Evolutionary conservation across 108 stramenopile genomes (phyloP).

Genomic region (Fistulifera pelliculosa): DNA sequence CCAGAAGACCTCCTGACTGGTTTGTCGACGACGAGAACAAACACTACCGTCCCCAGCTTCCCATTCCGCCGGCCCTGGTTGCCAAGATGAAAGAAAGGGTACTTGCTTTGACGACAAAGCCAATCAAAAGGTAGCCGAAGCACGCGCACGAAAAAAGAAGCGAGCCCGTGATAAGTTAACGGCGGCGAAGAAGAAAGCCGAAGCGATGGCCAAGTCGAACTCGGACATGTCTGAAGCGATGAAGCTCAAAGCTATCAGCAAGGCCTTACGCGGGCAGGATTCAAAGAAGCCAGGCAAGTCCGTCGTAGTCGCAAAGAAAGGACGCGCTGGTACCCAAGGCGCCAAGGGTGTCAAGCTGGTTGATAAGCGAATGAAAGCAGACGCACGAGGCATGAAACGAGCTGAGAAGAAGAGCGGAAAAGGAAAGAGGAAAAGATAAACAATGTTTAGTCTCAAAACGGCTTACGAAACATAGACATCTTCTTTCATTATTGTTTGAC

Average conservation of each 20-base stretch:
- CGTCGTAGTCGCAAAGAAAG: conserved; percentile 82
- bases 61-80: conserved; percentile 85
- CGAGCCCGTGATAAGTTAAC: conserved; percentile 73
- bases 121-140: conserved; percentile 99
- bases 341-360: conserved; percentile 90
- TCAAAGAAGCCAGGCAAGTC: conserved; percentile 67
- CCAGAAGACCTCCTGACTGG: conserved; percentile 94
- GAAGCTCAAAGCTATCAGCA: conserved; percentile 96
- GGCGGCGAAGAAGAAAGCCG: conserved; percentile 93
- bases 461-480: no score
- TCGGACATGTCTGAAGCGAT: conserved; percentile 90
- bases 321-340: conserved; percentile 40
- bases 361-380: conserved; percentile 93
- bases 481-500: no score
- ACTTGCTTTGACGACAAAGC: conserved; percentile 77
- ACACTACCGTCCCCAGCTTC: conserved; percentile 96
- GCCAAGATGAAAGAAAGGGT: conserved; percentile 94
- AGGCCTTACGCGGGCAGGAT: conserved; percentile 84
- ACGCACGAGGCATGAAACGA: conserved; percentile 73
- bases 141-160: conserved; percentile 90
- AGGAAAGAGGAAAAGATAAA: conserved; percentile 55
- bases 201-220: conserved; percentile 71
- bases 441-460: no score
- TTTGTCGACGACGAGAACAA: conserved; percentile 95
- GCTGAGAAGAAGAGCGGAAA: conserved; percentile 67